Conservation (phyloP, 768 basidiomycete species). For the Mycena indigotica region DNA sequence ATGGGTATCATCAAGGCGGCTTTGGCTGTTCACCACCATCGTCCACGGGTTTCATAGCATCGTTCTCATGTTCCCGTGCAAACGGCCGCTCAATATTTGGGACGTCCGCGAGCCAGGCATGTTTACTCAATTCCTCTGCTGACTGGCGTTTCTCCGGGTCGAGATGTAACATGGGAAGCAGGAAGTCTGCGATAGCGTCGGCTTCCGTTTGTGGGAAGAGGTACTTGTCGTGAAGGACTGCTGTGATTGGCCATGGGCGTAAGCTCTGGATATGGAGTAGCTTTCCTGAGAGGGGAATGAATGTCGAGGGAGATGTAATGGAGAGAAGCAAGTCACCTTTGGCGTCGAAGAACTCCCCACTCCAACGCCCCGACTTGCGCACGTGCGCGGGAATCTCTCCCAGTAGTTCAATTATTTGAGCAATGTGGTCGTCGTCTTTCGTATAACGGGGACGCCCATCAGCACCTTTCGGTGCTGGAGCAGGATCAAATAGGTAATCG, state of each 20-base stretch:
- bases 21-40: background rate
- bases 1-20: background rate
- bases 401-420: slow-evolving; percentile 95
- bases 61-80: slow-evolving; percentile 34
- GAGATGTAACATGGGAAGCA: slow-evolving; percentile 87
- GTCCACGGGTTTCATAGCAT: slow-evolving; percentile 80
- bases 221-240: slow-evolving; percentile 94
- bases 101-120: slow-evolving; percentile 83
- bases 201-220: slow-evolving; percentile 85
- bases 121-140: slow-evolving; percentile 78
- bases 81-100: slow-evolving; percentile 19
- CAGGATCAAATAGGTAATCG: slow-evolving; percentile 97
- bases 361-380: slow-evolving; percentile 89
- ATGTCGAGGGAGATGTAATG: background rate
- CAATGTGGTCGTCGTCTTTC: slow-evolving; percentile 97
- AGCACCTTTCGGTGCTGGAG: slow-evolving; percentile 51
- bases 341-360: slow-evolving; percentile 90
- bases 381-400: slow-evolving; percentile 84
- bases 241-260: slow-evolving; percentile 83
- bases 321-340: slow-evolving; percentile 59
- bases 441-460: slow-evolving; percentile 73
- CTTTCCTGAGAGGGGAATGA: slow-evolving; percentile 50
- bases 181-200: slow-evolving; percentile 75
- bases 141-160: slow-evolving; percentile 86
- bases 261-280: slow-evolving; percentile 93